A percentile compares a stretch with the other conserved stretches of the same genome.
Conservation (phyloP, 2,329 filamentous ascomycete species). For the Colletotrichum phormii region DNA sequence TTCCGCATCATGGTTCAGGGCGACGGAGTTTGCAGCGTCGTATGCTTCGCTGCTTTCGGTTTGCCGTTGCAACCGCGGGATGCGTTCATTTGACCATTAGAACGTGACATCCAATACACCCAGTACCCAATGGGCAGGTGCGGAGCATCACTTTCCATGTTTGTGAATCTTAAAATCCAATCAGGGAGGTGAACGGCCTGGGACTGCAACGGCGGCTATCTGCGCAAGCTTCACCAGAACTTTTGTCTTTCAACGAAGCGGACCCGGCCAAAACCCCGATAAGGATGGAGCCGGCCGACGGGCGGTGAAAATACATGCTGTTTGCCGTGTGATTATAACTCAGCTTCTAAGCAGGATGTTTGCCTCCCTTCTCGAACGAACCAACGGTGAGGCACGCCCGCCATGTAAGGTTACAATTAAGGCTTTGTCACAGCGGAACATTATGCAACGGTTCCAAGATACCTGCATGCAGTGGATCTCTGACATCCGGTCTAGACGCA, state of each 20-base stretch:
- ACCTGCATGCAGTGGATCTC: not conserved
- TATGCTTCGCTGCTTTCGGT: not conserved
- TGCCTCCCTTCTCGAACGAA: not conserved
- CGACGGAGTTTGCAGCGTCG: not conserved
- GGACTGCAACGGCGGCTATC: not conserved
- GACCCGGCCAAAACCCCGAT: not conserved
- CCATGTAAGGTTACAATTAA: not conserved
- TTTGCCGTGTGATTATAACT: not conserved
- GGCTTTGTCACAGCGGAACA: not conserved
- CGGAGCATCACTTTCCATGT: conserved; percentile 9
- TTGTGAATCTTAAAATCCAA: not conserved
- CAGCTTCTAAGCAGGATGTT: not conserved
- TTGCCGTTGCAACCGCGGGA: conserved; percentile 6
- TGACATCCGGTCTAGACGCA: not conserved
- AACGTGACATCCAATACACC: not conserved
- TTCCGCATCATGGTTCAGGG: not conserved
- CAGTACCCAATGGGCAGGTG: conserved; percentile 30
- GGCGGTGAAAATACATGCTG: not conserved
- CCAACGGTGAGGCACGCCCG: not conserved
- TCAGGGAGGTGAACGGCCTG: conserved; percentile 2
- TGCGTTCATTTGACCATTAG: not conserved
- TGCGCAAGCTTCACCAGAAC: not conserved
- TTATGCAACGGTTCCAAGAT: not conserved
- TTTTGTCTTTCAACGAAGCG: not conserved
- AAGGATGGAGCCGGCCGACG: not conserved